Evolutionary conservation across 2,329 filamentous ascomycete genomes (phyloP).

Genomic region (Hymenoscyphus repandus): DNA sequence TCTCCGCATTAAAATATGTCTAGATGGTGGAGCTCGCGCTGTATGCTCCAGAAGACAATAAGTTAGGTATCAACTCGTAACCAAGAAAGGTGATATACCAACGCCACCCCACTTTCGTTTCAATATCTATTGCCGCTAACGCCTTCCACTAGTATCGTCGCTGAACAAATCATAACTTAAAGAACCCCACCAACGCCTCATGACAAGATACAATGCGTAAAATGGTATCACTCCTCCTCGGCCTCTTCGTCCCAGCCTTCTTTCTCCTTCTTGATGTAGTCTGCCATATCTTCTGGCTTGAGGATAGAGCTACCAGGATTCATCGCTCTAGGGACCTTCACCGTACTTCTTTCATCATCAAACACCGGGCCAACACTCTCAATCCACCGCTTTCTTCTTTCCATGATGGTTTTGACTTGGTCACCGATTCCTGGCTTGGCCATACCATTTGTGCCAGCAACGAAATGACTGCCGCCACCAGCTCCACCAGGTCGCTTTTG

Average conservation of each 20-base stretch:
- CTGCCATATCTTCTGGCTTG: slow-evolving; percentile 64
- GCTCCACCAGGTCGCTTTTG: slow-evolving; percentile 74
- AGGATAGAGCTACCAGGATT: slow-evolving; percentile 70
- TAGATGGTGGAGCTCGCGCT: too few relatives aligned
- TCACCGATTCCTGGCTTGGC: slow-evolving; percentile 83
- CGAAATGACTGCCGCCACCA: slow-evolving; percentile 62
- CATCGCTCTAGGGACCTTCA: slow-evolving; percentile 60
- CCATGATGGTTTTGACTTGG: slow-evolving; percentile 86
- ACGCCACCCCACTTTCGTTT: too few relatives aligned
- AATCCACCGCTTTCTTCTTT: slow-evolving; percentile 82
- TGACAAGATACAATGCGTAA: background rate
- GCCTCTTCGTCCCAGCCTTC: slow-evolving; percentile 68
- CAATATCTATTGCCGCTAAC: background rate
- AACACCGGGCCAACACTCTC: slow-evolving; percentile 89
- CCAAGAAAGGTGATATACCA: too few relatives aligned
- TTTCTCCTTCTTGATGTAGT: slow-evolving; percentile 73
- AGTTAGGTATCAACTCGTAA: too few relatives aligned
- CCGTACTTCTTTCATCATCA: slow-evolving; percentile 66
- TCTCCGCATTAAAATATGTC: too few relatives aligned
- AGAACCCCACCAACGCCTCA: background rate
- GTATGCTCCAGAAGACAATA: too few relatives aligned
- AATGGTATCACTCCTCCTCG: slow-evolving; percentile 28
- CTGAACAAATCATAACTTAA: too few relatives aligned
- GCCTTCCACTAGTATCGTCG: background rate
- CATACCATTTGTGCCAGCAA: slow-evolving; percentile 55